Base-by-base conservation (phyloP, 306 rosid species). In the Prosopis cineraria region DNA sequence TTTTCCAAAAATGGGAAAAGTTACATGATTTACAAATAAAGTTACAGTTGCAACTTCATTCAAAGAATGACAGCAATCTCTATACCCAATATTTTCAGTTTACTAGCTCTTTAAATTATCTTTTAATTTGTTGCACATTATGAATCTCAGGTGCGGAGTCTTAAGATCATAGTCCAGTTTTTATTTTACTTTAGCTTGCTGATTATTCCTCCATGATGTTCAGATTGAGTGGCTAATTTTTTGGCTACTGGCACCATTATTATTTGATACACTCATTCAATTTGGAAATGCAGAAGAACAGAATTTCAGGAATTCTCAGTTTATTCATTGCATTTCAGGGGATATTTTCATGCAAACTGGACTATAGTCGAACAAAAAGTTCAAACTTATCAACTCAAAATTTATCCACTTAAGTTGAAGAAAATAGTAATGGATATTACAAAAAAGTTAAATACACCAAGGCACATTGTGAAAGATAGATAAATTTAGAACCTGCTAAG, bases 401-500 rank as follows among this genome's bases (percentile, higher is more conserved):
- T 27, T 55, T 22, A 55, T 22, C 31, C 62, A 55, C 11, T 1
- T 9, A 55, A 55, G 14, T 24, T 55, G 0, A 55, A 55, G 13
- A 25, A 9, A 55, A 55, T 8, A 55, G 24, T n/a, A 50, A n/a
- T 17, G 20, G 22, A 50, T 17, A 37, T 50, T 17, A 50, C 22
- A 50, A 50, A 50, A 50, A 50, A n/a, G 24, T 19, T 50, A n/a
- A 17, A 24, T 56, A 10, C 34, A 25, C 17, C 34, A 56, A 24
- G 27, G 29, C 64, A 58, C 19, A 58, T 25, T n/a, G 22, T 43
- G 6, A 14, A 44, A 43, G 14, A 68, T 41, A 67, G 29, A 43
- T 17, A 31, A 67, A 74, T 77, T 76, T 30, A 68, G 29, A 80
- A 95, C 99, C 97, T 89, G 90, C 76, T 72, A 93, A 85, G 62